Conservation (phyloP, 352 stramenopile genomes). For the Pythium rishiriense region DNA sequence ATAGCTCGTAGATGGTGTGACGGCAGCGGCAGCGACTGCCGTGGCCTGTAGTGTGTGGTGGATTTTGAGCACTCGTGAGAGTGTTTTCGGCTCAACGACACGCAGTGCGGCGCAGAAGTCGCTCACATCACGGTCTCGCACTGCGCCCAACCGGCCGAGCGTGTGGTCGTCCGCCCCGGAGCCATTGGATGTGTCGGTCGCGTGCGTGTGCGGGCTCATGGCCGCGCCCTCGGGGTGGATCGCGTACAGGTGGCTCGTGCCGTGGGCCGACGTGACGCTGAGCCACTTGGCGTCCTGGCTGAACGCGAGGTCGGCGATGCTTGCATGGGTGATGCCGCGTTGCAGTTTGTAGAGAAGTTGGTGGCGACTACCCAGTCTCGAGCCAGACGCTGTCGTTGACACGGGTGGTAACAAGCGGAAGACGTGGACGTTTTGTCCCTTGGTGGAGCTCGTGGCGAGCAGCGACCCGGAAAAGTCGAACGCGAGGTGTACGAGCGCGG, state of each 20-base stretch:
- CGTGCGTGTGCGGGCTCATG: slow-evolving; percentile 74
- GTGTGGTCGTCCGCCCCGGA: background rate
- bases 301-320: slow-evolving; percentile 80
- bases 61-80: slow-evolving; percentile 74
- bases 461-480: slow-evolving; percentile 79
- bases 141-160: background rate
- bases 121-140: slow-evolving; percentile 46
- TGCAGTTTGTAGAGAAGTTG: slow-evolving; percentile 87
- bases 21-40: slow-evolving; percentile 15
- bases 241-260: slow-evolving; percentile 85
- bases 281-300: slow-evolving; percentile 87
- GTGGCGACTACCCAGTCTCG: slow-evolving; percentile 21
- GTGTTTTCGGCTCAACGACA: slow-evolving; percentile 57
- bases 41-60: slow-evolving; percentile 53
- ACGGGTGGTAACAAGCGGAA: slow-evolving; percentile 73
- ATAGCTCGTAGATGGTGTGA: slow-evolving; percentile 34
- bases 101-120: slow-evolving; percentile 78
- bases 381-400: slow-evolving; percentile 20
- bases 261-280: slow-evolving; percentile 80
- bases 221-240: slow-evolving; percentile 70
- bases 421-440: slow-evolving; percentile 87
- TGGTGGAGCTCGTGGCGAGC: slow-evolving; percentile 77
- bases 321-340: slow-evolving; percentile 84
- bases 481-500: slow-evolving; percentile 66
- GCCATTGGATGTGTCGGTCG: slow-evolving; percentile 29